Conservation (phyloP, 345 rosid species). For the Gossypium arboreum region DNA sequence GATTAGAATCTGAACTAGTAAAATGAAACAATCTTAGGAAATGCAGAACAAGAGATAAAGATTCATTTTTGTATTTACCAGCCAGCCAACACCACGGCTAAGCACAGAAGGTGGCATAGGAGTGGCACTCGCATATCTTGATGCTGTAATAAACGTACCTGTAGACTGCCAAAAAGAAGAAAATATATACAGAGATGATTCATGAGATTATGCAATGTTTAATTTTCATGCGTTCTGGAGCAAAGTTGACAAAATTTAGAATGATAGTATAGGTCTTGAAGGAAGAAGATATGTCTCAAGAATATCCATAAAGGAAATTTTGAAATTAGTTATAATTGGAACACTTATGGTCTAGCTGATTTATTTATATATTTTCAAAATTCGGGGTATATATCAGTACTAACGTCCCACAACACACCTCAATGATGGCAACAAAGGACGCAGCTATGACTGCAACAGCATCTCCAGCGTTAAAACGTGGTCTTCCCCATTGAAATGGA, state of each 20-base stretch:
- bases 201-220: not conserved
- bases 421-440: conserved; percentile 57
- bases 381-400: not conserved
- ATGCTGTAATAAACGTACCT: conserved; percentile 65
- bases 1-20: not conserved
- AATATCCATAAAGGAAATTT: not conserved
- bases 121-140: conserved; percentile 82
- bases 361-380: not conserved
- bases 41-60: conserved; percentile 1
- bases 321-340: not conserved
- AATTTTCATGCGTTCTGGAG: not conserved
- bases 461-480: conserved; percentile 61
- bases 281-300: not conserved
- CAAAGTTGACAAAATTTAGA: conserved; percentile 6
- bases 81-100: conserved; percentile 87
- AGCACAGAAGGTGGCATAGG: conserved; percentile 72
- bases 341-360: not conserved
- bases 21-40: not conserved
- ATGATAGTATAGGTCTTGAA: not conserved
- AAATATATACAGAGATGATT: not conserved
- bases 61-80: conserved; percentile 30
- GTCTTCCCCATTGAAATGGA: conserved; percentile 85
- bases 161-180: conserved; percentile 53
- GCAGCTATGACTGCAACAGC: conserved; percentile 74
- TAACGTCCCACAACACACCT: conserved; percentile 41